Conservation (phyloP, 257 asterid genomes). For the Solanum pimpinellifolium region DNA sequence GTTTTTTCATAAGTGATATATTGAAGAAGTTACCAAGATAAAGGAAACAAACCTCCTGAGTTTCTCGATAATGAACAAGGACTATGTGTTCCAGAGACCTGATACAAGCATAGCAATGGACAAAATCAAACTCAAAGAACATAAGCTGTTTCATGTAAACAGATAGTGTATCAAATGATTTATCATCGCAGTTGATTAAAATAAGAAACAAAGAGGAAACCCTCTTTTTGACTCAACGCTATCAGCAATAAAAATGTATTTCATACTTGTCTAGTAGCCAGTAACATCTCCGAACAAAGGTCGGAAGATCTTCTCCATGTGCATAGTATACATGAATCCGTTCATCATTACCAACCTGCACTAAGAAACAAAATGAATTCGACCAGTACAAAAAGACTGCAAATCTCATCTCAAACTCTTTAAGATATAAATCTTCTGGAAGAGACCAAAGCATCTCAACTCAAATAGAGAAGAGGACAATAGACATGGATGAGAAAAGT, state of each 20-base stretch:
- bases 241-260: slow-evolving; percentile 1
- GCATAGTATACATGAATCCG: slow-evolving; percentile 99
- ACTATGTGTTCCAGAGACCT: slow-evolving; percentile 90
- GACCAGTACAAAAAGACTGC: neutral
- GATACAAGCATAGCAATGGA: slow-evolving; percentile 16
- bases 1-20: neutral
- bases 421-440: neutral
- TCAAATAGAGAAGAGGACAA: neutral
- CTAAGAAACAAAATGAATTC: slow-evolving; percentile 7
- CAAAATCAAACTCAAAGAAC: slow-evolving; percentile 2
- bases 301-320: slow-evolving; percentile 82
- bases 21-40: neutral
- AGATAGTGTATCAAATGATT: neutral
- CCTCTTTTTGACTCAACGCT: neutral
- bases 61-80: slow-evolving; percentile 97
- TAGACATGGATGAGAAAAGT: neutral
- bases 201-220: neutral
- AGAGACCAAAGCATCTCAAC: neutral
- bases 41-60: slow-evolving; percentile 73
- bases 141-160: neutral
- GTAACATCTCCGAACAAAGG: slow-evolving; percentile 97
- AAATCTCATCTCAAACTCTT: neutral
- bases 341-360: slow-evolving; percentile 89
- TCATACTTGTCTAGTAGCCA: slow-evolving; percentile 98
- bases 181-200: neutral